Conservation (phyloP, 73 alveolate species). For the Symbiodinium natans region DNA sequence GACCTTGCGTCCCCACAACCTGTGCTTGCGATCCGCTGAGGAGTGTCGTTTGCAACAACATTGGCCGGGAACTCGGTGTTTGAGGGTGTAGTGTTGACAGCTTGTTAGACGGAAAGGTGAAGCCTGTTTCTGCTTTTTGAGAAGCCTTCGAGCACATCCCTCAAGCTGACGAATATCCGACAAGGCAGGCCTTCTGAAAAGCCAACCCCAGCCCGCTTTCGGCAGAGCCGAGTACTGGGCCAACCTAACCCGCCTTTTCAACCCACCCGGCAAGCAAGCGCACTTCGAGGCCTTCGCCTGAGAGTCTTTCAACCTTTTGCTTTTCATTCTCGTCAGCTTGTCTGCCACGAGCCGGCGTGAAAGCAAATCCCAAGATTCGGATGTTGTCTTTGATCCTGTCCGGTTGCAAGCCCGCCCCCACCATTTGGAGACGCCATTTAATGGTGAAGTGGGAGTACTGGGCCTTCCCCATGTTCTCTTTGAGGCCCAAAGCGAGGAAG, state of each 20-base stretch:
- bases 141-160: neutral
- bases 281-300: neutral
- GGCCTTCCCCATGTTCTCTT: neutral
- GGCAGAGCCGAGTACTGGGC: neutral
- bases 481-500: neutral
- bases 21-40: neutral
- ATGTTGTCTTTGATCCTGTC: neutral
- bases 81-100: too few relatives aligned
- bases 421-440: neutral
- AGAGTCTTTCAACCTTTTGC: neutral
- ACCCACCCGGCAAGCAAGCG: neutral
- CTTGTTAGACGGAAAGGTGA: too few relatives aligned
- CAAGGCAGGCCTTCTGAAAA: neutral
- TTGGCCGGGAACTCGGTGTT: too few relatives aligned
- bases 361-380: neutral
- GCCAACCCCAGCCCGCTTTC: neutral
- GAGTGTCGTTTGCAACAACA: too few relatives aligned
- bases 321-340: neutral
- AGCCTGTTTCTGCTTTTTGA: neutral
- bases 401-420: neutral
- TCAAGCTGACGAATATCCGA: neutral
- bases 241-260: neutral
- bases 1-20: neutral
- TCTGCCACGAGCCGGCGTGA: neutral
- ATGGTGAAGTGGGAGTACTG: neutral